Evolutionary conservation across 805 yeast genomes (phyloP).

Genomic region (Jamesozyma piceae): DNA sequence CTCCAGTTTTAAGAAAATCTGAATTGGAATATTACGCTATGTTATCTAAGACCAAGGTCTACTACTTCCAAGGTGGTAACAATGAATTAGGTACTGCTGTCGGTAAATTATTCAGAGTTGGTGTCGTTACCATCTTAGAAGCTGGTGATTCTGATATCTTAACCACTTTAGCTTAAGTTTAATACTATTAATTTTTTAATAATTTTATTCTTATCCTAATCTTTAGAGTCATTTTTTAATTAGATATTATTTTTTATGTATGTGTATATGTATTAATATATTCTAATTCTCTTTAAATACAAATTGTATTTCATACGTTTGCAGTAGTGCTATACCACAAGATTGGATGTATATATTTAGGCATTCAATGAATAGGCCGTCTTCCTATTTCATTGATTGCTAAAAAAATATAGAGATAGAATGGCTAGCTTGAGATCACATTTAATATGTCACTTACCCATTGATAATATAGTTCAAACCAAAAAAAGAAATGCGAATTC

Average conservation of each 20-base stretch:
- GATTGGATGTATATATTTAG: no score
- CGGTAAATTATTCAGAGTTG: slow-evolving; percentile 99
- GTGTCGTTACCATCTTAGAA: slow-evolving; percentile 89
- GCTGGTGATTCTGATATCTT: slow-evolving; percentile 99
- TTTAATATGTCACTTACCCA: no score
- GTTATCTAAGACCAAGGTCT: slow-evolving; percentile 92
- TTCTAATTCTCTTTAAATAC: neutral
- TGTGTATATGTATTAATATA: neutral
- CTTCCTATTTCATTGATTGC: no score
- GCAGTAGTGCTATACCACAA: no score
- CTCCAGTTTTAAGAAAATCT: slow-evolving; percentile 99
- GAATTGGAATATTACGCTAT: slow-evolving; percentile 99
- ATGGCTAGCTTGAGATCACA: no score
- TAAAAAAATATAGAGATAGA: no score
- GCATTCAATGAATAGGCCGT: no score
- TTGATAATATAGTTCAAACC: no score
- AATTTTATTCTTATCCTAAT: slow-evolving; percentile 1
- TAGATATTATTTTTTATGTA: neutral
- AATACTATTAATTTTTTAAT: slow-evolving; percentile 1
- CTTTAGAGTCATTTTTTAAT: neutral
- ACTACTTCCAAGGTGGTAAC: slow-evolving; percentile 99
- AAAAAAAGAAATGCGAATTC: slow-evolving; percentile 41
- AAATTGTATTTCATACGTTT: no score
- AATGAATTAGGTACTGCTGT: slow-evolving; percentile 99
- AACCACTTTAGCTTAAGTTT: slow-evolving; percentile 41